Evolutionary conservation across 83 land plant genomes (phyloP), one percentile per base, ranked within the genome.

Genomic region (Picea mariana): DNA sequence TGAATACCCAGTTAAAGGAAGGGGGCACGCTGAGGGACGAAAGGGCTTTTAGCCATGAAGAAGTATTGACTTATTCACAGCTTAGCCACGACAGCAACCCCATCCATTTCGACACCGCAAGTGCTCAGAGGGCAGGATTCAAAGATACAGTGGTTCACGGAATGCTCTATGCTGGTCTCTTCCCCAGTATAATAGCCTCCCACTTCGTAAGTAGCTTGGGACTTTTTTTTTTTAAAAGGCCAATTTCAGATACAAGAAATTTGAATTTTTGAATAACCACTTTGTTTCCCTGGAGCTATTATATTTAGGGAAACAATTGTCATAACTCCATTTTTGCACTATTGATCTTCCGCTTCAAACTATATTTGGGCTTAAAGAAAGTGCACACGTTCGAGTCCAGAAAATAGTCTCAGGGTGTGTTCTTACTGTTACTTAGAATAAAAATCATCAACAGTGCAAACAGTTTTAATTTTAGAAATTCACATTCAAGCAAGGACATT

Each of bases 141-240:
- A 75, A 80, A 4, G 87, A 67, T 42, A 7, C 76, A 27, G 75
- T 90, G 42, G 92, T 92, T 67, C 94, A 90, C 60, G 92, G 94
- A 40, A 88, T 92, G 92, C 94, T 88, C 78, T 89, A 88, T 63
- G 92, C 92, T 47, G 67, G 87, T 9, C 77, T 92, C 26, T 92
- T 92, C 83, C 91, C 94, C 52, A 71, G 81, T 66, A 80, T 92
- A 81, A 88, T 92, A 64, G 88, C 94, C 42, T 88, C 91, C 77
- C 86, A 86, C 60, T 90, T 90, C 67, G 94, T 92, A 85, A 85
- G 92, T 52, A 34, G 31, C 73, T 20, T 44, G 1, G 47, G 47
- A 44, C 47, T 6, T 44, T 6, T 44, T 6, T 44, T 44, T 44
- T 44, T 44, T 6, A 44, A 44, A 6, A 44, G 8, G 47, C 8